Conservation (phyloP, 129 eudicot species). For the Arctium minus region DNA sequence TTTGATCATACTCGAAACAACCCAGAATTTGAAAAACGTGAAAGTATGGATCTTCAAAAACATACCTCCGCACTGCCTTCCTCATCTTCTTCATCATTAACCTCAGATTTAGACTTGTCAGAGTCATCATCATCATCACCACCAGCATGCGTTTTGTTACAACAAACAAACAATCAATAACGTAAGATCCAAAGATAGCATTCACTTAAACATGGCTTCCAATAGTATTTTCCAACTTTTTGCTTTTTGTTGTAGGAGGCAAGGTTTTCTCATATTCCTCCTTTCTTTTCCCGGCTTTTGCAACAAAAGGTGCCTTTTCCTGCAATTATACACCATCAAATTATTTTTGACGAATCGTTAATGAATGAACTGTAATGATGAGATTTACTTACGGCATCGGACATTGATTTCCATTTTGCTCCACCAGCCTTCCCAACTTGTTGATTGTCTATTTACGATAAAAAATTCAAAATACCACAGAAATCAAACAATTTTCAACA, state of each 20-base stretch:
- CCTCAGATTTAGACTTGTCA: slow-evolving; percentile 85
- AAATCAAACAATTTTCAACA: background rate
- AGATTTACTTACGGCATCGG: slow-evolving; percentile 43
- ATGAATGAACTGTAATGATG: background rate
- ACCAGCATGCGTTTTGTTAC: slow-evolving; percentile 10
- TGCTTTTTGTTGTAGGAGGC: slow-evolving; percentile 50
- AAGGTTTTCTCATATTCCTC: slow-evolving; percentile 59
- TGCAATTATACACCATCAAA: background rate
- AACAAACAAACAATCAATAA: background rate
- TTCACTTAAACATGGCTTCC: too few relatives aligned
- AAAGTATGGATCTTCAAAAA: too few relatives aligned
- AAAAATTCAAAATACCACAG: background rate
- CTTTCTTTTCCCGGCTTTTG: slow-evolving; percentile 70
- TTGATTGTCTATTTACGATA: background rate
- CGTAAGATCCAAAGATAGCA: background rate
- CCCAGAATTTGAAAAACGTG: too few relatives aligned
- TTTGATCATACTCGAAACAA: background rate
- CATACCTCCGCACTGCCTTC: slow-evolving; percentile 62
- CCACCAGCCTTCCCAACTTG: slow-evolving; percentile 95
- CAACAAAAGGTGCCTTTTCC: slow-evolving; percentile 70
- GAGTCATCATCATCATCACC: slow-evolving; percentile 58
- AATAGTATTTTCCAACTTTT: slow-evolving; percentile 20
- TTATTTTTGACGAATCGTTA: background rate
- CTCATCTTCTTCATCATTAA: slow-evolving; percentile 64
- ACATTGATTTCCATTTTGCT: slow-evolving; percentile 62